A percentile compares a stretch with the other conserved stretches of the same genome.
Evolutionary conservation across 495 filamentous ascomycete genomes (phyloP).

Genomic region (Podospora bellae-mahoneyi): DNA sequence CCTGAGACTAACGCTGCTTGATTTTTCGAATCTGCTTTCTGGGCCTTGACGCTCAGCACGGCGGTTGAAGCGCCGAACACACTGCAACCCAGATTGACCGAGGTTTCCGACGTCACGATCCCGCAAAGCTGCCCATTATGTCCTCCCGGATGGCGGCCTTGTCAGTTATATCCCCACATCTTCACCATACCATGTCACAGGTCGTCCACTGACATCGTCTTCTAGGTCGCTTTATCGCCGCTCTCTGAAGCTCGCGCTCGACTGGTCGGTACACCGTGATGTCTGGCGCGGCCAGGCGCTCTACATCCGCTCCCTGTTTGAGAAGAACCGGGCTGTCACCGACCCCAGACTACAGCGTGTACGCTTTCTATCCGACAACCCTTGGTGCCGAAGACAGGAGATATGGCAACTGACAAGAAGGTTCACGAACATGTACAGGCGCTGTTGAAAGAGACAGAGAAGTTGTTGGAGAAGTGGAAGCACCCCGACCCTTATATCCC

Average conservation of each 20-base stretch:
- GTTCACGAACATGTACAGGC: constrained; percentile 46
- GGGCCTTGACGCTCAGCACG: constrained; percentile 1
- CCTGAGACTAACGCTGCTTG: not conserved
- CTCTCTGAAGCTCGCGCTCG: constrained; percentile 84
- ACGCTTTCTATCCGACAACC: constrained; percentile 25
- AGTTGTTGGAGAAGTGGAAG: constrained; percentile 87
- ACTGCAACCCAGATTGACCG: not conserved
- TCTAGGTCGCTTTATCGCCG: constrained; percentile 90
- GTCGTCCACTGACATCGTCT: constrained; percentile 14
- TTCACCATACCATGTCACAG: not conserved
- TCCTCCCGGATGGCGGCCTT: constrained; percentile 45
- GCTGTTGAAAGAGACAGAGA: constrained; percentile 81
- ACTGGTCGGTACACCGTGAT: constrained; percentile 88
- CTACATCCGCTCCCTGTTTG: constrained; percentile 93
- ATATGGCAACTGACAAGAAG: not conserved
- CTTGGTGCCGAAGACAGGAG: not conserved
- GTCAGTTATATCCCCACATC: constrained; percentile 32
- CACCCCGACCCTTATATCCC: constrained; percentile 89
- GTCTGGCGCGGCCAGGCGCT: constrained; percentile 93
- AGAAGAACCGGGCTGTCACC: constrained; percentile 81
- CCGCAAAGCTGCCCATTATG: constrained; percentile 35
- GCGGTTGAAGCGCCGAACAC: constrained; percentile 4
- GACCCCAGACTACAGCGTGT: constrained; percentile 89
- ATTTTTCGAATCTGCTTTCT: not conserved
- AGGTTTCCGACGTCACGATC: not conserved